A percentile compares a stretch with the other conserved stretches of the same genome.
These are phyloP conservation scores for Ceratocystis alfenasii DNA, from an alignment of 2,329 filamentous ascomycete genomes.

Conservation along the genomic window DNA sequence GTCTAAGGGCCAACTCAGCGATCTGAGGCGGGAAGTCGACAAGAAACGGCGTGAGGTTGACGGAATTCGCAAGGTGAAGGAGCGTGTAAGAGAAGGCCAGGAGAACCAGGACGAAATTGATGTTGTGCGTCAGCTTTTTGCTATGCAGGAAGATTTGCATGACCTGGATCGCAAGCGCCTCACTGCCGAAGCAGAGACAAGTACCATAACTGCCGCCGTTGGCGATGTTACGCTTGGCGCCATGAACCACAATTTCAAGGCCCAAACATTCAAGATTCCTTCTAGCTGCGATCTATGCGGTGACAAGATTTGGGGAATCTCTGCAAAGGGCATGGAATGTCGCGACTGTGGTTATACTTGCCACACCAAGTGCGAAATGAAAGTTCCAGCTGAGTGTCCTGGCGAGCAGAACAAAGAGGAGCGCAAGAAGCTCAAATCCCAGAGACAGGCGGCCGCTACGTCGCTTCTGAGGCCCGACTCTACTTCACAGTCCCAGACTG, in stretches of 20 bases:
- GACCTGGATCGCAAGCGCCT: slow-evolving; percentile 71
- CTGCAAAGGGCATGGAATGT: slow-evolving; percentile 92
- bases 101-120: slow-evolving; percentile 84
- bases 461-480: slow-evolving; percentile 40
- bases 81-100: slow-evolving; percentile 66
- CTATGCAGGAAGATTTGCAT: slow-evolving; percentile 73
- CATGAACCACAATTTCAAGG: slow-evolving; percentile 93
- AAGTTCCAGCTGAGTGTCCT: slow-evolving; percentile 89
- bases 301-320: slow-evolving; percentile 92
- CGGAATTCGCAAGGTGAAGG: slow-evolving; percentile 57
- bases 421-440: slow-evolving; percentile 81
- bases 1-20: slow-evolving; percentile 71
- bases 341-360: slow-evolving; percentile 95
- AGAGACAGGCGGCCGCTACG: slow-evolving; percentile 69
- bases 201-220: slow-evolving; percentile 80
- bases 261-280: slow-evolving; percentile 98
- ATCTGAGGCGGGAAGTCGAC: slow-evolving; percentile 71
- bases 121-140: slow-evolving; percentile 70
- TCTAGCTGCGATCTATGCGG: slow-evolving; percentile 97
- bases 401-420: slow-evolving; percentile 91
- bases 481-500: slow-evolving; percentile 39
- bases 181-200: slow-evolving; percentile 83
- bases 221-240: slow-evolving; percentile 87
- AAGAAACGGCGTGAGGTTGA: slow-evolving; percentile 81
- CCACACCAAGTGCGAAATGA: slow-evolving; percentile 98